phyloP scores from a whole-genome alignment of 164 flowering plant genomes.

The Sedum album region DNA sequence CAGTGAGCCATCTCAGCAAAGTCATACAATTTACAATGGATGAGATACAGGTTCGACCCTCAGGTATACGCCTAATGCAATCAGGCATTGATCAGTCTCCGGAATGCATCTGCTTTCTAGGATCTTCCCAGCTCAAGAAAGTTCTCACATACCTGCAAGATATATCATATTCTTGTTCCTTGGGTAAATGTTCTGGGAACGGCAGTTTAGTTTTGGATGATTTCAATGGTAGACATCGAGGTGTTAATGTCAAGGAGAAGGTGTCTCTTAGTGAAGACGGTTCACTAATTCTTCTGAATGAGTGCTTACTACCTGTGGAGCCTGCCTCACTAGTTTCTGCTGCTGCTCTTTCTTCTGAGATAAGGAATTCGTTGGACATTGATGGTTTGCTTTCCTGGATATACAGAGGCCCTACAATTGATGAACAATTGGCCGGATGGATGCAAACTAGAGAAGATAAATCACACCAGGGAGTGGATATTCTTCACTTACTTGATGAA shows the following conservation, averaged over 20 bases:
- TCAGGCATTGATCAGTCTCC: slow-evolving; percentile 70
- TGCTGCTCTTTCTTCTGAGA: not conserved
- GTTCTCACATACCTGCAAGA: slow-evolving; percentile 83
- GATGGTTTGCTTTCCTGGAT: slow-evolving; percentile 45
- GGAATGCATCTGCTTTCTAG: slow-evolving; percentile 81
- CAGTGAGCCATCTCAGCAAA: slow-evolving; percentile 65
- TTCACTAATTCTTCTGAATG: not conserved
- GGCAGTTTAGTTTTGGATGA: slow-evolving; percentile 31
- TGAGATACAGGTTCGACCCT: slow-evolving; percentile 56
- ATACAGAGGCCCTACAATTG: slow-evolving; percentile 49
- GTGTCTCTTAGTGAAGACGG: not conserved
- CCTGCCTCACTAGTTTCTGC: not conserved
- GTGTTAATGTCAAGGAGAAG: not conserved
- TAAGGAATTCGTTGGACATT: not conserved
- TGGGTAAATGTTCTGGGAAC: slow-evolving; percentile 59
- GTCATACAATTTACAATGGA: slow-evolving; percentile 71
- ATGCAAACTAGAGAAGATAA: slow-evolving; percentile 53
- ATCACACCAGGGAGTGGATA: slow-evolving; percentile 51
- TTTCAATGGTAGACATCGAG: slow-evolving; percentile 12
- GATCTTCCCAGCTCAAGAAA: slow-evolving; percentile 58
- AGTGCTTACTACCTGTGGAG: not conserved
- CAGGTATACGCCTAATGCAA: slow-evolving; percentile 48
- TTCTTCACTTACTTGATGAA: slow-evolving; percentile 73
- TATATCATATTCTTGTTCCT: slow-evolving; percentile 58
- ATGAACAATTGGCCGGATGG: slow-evolving; percentile 64